phyloP scores from a whole-genome alignment of 1,284 basidiomycete genomes.

The Boletellus deceptivus region DNA sequence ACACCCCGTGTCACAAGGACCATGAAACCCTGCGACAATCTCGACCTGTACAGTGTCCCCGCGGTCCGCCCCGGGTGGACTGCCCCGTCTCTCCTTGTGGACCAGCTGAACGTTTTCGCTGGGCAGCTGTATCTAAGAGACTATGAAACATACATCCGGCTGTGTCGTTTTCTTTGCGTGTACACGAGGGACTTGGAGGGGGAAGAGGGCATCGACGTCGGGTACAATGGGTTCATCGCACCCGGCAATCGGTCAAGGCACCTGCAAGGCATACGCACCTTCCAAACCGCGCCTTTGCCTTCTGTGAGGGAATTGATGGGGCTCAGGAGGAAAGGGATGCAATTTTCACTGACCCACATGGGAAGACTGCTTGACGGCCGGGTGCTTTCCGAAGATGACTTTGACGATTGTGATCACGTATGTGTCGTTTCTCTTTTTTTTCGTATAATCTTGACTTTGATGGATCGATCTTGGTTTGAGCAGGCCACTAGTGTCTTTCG shows the following conservation, averaged over 20 bases:
- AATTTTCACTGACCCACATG: conserved; percentile 37
- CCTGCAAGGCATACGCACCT: conserved; percentile 18
- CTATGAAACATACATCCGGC: neutral
- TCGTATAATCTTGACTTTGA: too few species aligned
- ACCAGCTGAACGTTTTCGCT: conserved; percentile 30
- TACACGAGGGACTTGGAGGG: conserved; percentile 16
- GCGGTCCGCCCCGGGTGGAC: neutral
- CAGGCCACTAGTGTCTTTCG: too few species aligned
- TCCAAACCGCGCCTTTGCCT: conserved; percentile 33
- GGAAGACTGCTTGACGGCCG: conserved; percentile 38
- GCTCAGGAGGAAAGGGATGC: conserved; percentile 39
- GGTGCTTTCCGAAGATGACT: conserved; percentile 26
- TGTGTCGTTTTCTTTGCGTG: neutral
- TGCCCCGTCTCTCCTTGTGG: neutral
- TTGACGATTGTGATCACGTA: neutral
- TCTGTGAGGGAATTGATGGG: conserved; percentile 36
- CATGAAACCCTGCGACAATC: conserved; percentile 39
- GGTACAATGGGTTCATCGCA: conserved; percentile 38
- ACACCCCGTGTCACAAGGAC: conserved; percentile 34
- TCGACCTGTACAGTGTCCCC: conserved; percentile 36
- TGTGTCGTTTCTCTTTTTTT: too few species aligned
- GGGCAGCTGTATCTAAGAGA: conserved; percentile 1
- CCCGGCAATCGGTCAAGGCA: conserved; percentile 16
- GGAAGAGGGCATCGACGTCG: conserved; percentile 9
- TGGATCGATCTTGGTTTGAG: too few species aligned